These are phyloP conservation scores for Coemansia javaensis DNA, from an alignment of 192 early-diverging fungal species.

Conservation along the genomic window DNA sequence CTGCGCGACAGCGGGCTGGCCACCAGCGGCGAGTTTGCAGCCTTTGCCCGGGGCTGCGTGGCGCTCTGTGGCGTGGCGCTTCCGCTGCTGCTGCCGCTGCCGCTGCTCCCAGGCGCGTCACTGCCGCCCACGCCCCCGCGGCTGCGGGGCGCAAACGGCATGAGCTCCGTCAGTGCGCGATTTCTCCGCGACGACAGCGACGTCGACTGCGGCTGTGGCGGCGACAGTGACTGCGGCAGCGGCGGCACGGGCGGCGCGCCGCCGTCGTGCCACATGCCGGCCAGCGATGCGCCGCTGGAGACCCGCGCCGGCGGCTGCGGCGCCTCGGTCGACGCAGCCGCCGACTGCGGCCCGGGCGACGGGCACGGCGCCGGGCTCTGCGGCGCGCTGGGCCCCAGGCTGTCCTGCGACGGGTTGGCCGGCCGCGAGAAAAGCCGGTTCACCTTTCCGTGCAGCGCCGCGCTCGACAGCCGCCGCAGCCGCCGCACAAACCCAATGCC, in stretches of 20 bases:
- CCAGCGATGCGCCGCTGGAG: background rate
- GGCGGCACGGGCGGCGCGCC: constrained; percentile 12
- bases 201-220: constrained; percentile 18
- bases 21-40: constrained; percentile 28
- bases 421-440: constrained; percentile 43
- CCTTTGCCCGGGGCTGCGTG: constrained; percentile 16
- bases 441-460: constrained; percentile 42
- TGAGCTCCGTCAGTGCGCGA: constrained; percentile 36
- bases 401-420: constrained; percentile 40
- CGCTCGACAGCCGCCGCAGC: constrained; percentile 41
- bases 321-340: background rate
- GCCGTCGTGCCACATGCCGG: constrained; percentile 6
- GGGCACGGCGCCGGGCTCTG: constrained; percentile 13
- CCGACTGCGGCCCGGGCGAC: background rate
- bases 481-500: constrained; percentile 41
- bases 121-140: too few species aligned
- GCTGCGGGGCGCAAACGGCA: constrained; percentile 21
- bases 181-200: constrained; percentile 23
- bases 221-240: background rate
- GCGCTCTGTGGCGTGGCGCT: constrained; percentile 9
- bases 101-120: too few species aligned
- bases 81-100: too few species aligned
- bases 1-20: constrained; percentile 44
- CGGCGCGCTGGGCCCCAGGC: constrained; percentile 15
- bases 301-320: background rate